Percentiles rank a stretch among this genome's conserved stretches.
phyloP scores from a whole-genome alignment of 108 stramenopile genomes.

The Cyclostephanos tholiformis region DNA sequence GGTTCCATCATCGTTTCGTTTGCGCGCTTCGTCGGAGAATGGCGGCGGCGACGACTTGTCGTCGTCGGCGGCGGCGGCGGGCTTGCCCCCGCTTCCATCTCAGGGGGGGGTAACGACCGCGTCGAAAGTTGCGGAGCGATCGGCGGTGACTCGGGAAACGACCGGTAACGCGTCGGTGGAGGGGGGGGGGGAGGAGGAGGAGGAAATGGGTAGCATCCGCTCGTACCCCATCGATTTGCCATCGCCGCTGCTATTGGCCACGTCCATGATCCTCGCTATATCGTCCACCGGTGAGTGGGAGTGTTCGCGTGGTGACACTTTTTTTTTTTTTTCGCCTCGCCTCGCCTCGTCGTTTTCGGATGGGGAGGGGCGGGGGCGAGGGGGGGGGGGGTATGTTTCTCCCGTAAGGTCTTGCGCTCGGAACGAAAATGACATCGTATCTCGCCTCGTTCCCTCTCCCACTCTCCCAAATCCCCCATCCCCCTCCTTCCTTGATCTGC shows the following conservation, averaged over 20 bases:
- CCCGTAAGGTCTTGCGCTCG: background rate
- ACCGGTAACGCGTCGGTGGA: background rate
- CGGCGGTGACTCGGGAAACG: background rate
- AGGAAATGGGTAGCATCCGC: no score
- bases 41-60: no score
- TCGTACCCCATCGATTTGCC: conserved; percentile 73
- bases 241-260: conserved; percentile 71
- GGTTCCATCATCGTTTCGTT: background rate
- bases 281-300: conserved; percentile 66
- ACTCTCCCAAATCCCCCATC: no score
- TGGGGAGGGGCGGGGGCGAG: no score
- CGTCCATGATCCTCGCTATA: conserved; percentile 82
- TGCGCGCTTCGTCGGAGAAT: background rate
- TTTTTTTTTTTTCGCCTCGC: background rate
- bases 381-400: no score
- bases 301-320: background rate
- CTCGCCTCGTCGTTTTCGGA: no score
- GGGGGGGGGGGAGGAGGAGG: no score
- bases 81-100: conserved; percentile 1
- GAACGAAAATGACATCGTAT: background rate
- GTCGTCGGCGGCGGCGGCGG: background rate
- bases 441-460: conserved; percentile 10
- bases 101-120: background rate
- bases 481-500: no score
- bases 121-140: background rate